Base-by-base conservation (phyloP, 352 stramenopile genomes). In the Thalassiosira exigua region DNA sequence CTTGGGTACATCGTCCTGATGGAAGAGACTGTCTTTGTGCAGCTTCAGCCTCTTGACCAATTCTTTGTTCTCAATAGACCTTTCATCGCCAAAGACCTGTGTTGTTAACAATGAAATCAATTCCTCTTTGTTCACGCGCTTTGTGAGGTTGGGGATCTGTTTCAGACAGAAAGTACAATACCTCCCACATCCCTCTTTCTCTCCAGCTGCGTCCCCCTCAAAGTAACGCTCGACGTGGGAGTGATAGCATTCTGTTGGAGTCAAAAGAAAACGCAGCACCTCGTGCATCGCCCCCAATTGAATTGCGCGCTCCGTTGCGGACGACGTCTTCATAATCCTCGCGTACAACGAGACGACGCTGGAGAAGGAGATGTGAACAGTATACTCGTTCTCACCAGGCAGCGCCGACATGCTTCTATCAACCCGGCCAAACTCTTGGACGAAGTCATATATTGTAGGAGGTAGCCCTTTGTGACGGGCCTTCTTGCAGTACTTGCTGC, bases 381-480 rank as follows among this genome's bases (percentile, higher is more conserved):
- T 5, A 26, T 56, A 56, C 19, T 26, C 9, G 22, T 56, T 7
- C 17, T 19, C 22, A 9, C 48, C 48, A 21, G 48, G 17, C 7
- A 27, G 5, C 0, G 46, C 30, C 39, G 52, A 19, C 21, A 41
- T 3, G 2, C 24, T 5, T 22, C 64, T 19, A 53, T 61, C 64
- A 29, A 64, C 48, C 17, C 64, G 48, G 4, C 64, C 64, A 1
- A 61, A 22, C 29, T 73, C 29, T 33, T 73, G 64, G 3, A 22
- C 12, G n/a, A 73, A 26, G 9, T 73, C 64, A 14, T 53, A 24
- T 14, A 50, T 32, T 21, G 1, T 64, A 4, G n/a, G 1, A 21
- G 46, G 14, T 12, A 27, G 19, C 3, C 64, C 48, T 33, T 41
- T 24, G 7, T 51, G 2, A n/a, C 33, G 19, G 1, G 36, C 27